Base-by-base conservation (phyloP, 225 moss, liverwort and hornwort genomes). In the Pleurozium schreberi region DNA sequence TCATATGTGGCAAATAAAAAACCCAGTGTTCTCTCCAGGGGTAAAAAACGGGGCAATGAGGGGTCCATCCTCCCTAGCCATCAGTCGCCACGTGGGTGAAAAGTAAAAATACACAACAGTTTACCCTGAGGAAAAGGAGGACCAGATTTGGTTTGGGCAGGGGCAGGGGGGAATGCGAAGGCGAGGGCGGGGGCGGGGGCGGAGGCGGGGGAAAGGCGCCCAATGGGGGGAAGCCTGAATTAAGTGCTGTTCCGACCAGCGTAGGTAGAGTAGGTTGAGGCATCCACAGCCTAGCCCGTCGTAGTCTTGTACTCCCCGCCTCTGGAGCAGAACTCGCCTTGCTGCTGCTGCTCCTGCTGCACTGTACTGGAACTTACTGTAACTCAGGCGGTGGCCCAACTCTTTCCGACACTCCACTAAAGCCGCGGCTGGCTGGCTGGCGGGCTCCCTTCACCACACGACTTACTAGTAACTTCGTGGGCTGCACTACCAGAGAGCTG, bases 201-300 rank as follows among this genome's bases (percentile, higher is more conserved):
- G 58, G 57, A 12, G 89, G 63, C 68, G 34, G 75, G 50, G 67
- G 70, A 81, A 78, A 6, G 59, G 87, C 61, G 67, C 16, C 90
- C 84, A 90, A 91, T 87, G 47, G 75, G 57, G 59, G 59, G 53
- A 65, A 81, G 33, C 91, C 85, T 64, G 91, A 61, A 84, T 30
- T 83, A 71, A 78, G 87, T 87, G 91, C 70, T 88, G 92, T 91
- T 92, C 91, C 92, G 92, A 92, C 92, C 92, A 89, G 89, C 87
- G 91, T 89, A 89, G 92, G 89, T 91, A 91, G 92, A 85, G 85
- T 89, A 91, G 92, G 89, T 90, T 81, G 28, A 50, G 84, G 57
- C 13, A 68, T 61, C 88, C 61, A 10, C 66, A 81, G 10, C 62
- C n/a, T 78, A 78, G 45, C 3, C n/a, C 21, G 31, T 26, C 11